Conservation (phyloP, 1,284 basidiomycete species). For the Dichomitus squalens region DNA sequence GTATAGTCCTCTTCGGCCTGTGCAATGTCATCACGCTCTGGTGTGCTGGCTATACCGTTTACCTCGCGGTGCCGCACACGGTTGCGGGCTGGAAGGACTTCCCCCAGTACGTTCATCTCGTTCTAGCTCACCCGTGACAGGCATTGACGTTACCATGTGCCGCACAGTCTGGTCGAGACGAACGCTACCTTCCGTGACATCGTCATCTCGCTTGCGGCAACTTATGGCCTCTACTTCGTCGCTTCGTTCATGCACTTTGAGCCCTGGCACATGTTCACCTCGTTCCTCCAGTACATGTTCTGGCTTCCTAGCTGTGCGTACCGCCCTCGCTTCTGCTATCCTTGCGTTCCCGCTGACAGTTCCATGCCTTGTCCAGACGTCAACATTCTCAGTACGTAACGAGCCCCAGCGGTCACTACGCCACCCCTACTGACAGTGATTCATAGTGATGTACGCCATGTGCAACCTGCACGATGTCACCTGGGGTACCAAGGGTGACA, state of each 20-base stretch:
- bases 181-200: constrained; percentile 82
- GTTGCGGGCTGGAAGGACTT: constrained; percentile 74
- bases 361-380: constrained; percentile 54
- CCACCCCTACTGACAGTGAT: neutral
- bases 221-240: constrained; percentile 89
- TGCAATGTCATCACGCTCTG: constrained; percentile 78
- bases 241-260: constrained; percentile 86
- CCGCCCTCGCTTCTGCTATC: constrained; percentile 10
- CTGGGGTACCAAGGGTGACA: constrained; percentile 93
- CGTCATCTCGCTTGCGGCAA: constrained; percentile 78
- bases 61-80: constrained; percentile 79
- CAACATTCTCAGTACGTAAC: constrained; percentile 73
- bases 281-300: constrained; percentile 85
- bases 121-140: neutral
- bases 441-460: constrained; percentile 84
- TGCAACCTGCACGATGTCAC: constrained; percentile 90
- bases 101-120: constrained; percentile 46
- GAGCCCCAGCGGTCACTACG: neutral
- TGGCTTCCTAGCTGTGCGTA: constrained; percentile 72
- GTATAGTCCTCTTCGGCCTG: constrained; percentile 74
- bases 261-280: constrained; percentile 95
- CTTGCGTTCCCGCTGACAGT: neutral
- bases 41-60: constrained; percentile 89
- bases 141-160: constrained; percentile 13
- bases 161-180: constrained; percentile 54